phyloP scores from a whole-genome alignment of 345 rosid species.

The Geranium brycei region DNA sequence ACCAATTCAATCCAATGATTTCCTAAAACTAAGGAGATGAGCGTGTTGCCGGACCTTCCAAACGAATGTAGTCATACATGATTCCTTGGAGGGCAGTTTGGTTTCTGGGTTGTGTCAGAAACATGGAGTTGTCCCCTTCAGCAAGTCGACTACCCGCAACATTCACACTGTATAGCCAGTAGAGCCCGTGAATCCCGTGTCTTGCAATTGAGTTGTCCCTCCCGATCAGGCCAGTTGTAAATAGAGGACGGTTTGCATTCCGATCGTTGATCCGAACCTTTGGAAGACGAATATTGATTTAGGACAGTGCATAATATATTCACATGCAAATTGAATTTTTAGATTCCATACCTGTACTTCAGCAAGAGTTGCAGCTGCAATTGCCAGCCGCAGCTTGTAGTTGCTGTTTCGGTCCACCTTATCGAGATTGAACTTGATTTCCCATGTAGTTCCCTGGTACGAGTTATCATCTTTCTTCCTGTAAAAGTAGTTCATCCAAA shows the following conservation, averaged over 20 bases:
- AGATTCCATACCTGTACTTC: slow-evolving; percentile 32
- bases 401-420: slow-evolving; percentile 14
- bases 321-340: neutral
- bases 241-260: slow-evolving; percentile 24
- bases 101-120: slow-evolving; percentile 37
- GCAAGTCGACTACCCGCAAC: slow-evolving; percentile 32
- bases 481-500: slow-evolving; percentile 7
- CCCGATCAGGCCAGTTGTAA: slow-evolving; percentile 56
- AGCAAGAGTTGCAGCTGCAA: slow-evolving; percentile 46
- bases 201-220: slow-evolving; percentile 68
- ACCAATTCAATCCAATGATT: too few relatives aligned
- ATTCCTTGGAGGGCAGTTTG: slow-evolving; percentile 58
- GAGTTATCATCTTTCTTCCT: slow-evolving; percentile 36
- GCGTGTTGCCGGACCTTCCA: slow-evolving; percentile 42
- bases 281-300: neutral
- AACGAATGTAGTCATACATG: slow-evolving; percentile 75
- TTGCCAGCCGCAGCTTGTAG: slow-evolving; percentile 37
- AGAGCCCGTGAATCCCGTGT: slow-evolving; percentile 78
- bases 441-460: slow-evolving; percentile 62
- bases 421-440: slow-evolving; percentile 38
- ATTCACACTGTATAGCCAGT: slow-evolving; percentile 38
- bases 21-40: slow-evolving; percentile 4
- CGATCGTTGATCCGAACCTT: slow-evolving; percentile 56
- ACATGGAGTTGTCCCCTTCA: slow-evolving; percentile 46
- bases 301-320: too few relatives aligned